Evolutionary conservation across 352 stramenopile genomes (phyloP).

Genomic region (Phytopythium montanum): DNA sequence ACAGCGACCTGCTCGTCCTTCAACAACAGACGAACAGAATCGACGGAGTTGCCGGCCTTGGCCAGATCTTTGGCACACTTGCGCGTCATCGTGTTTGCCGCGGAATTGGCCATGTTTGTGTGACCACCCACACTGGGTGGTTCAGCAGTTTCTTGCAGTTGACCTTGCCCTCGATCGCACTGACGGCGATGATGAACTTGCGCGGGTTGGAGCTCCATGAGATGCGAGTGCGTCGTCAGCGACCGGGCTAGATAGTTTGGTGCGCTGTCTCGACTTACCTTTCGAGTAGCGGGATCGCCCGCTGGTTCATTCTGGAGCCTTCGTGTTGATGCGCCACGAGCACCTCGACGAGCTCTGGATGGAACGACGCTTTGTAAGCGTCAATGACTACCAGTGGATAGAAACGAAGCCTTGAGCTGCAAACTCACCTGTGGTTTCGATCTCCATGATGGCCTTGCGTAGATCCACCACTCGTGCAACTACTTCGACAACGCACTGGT

Average conservation of each 20-base stretch:
- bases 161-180: constrained; percentile 98
- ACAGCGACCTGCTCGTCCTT: too few relatives aligned
- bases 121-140: too few relatives aligned
- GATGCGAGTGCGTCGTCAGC: constrained; percentile 91
- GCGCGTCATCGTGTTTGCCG: constrained; percentile 98
- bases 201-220: constrained; percentile 93
- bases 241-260: too few relatives aligned
- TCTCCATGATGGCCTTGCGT: constrained; percentile 87
- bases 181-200: constrained; percentile 98
- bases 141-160: too few relatives aligned
- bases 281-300: constrained; percentile 88
- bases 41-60: constrained; percentile 93
- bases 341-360: constrained; percentile 77
- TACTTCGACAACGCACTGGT: too few relatives aligned
- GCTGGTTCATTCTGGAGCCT: constrained; percentile 96
- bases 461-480: constrained; percentile 87
- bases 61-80: constrained; percentile 95
- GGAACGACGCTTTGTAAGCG: constrained; percentile 88
- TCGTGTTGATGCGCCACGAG: constrained; percentile 95
- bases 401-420: not conserved
- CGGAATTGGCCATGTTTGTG: constrained; percentile 97
- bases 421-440: constrained; percentile 64
- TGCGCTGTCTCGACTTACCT: constrained; percentile 15
- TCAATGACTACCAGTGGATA: too few relatives aligned
- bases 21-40: too few relatives aligned